Percentiles rank a stretch among this genome's conserved stretches.
These are phyloP conservation scores for Thinopyrum elongatum DNA, from an alignment of 176 grass and related monocot species.

Conservation along the genomic window DNA sequence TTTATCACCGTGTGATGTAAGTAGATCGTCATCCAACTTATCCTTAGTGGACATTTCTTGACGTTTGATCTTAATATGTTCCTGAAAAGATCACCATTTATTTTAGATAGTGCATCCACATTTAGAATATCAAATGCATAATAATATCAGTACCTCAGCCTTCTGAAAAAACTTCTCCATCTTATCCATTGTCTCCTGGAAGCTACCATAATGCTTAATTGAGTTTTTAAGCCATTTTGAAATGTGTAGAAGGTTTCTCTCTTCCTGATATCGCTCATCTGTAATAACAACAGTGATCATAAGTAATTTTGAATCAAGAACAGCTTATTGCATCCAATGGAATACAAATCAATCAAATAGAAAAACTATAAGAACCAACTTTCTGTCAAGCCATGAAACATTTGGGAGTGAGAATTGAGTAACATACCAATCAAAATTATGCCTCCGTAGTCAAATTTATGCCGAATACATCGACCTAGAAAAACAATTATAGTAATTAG, in stretches of 20 bases:
- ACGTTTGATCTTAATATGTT: slow-evolving; percentile 39
- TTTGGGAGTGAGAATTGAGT: background rate
- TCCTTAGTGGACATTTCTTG: slow-evolving; percentile 23
- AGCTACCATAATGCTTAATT: slow-evolving; percentile 61
- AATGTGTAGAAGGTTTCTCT: slow-evolving; percentile 68
- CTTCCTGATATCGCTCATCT: slow-evolving; percentile 88
- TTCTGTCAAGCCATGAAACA: slow-evolving; percentile 13
- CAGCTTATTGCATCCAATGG: background rate
- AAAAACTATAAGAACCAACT: slow-evolving; percentile 1
- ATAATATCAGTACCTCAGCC: slow-evolving; percentile 55
- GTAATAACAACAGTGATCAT: slow-evolving; percentile 28
- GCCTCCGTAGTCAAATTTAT: slow-evolving; percentile 91
- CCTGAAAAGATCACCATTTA: slow-evolving; percentile 42
- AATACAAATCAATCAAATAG: slow-evolving; percentile 11
- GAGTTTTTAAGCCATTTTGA: slow-evolving; percentile 95
- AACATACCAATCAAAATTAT: slow-evolving; percentile 89
- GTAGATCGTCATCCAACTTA: slow-evolving; percentile 35
- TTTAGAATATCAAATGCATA: slow-evolving; percentile 20
- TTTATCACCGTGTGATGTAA: slow-evolving; percentile 40
- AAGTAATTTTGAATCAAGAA: slow-evolving; percentile 27
- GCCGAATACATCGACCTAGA: slow-evolving; percentile 90
- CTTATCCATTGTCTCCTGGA: slow-evolving; percentile 62
- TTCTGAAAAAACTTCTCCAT: slow-evolving; percentile 74
- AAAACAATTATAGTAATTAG: slow-evolving; percentile 35
- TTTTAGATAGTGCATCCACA: slow-evolving; percentile 9